Evolutionary conservation across 192 early-diverging fungal species (phyloP).

Genomic region (Entomortierella parvispora): DNA sequence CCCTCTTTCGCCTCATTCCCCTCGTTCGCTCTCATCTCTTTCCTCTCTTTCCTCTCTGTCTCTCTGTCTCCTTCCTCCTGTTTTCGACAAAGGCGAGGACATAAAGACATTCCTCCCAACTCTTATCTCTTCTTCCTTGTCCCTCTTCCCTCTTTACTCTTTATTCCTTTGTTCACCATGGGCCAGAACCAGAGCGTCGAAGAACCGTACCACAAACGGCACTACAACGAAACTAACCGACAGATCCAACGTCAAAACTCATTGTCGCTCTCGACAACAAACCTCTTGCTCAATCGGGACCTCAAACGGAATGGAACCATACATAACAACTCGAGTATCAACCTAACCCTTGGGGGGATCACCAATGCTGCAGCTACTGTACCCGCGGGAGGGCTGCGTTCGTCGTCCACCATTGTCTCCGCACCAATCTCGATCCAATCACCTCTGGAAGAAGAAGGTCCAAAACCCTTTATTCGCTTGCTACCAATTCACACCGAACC

Average conservation of each 20-base stretch:
- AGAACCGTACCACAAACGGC: slow-evolving; percentile 39
- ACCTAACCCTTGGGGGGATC: neutral
- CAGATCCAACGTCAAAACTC: slow-evolving; percentile 48
- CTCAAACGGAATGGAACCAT: slow-evolving; percentile 1
- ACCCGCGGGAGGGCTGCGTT: neutral
- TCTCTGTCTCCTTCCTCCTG: neutral
- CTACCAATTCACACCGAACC: slow-evolving; percentile 30
- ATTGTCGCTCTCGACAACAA: slow-evolving; percentile 28
- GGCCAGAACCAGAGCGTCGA: slow-evolving; percentile 36
- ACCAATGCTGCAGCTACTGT: neutral
- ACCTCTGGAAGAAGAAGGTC: neutral
- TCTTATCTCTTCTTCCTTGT: neutral
- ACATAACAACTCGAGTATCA: slow-evolving; percentile 5
- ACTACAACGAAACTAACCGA: slow-evolving; percentile 33
- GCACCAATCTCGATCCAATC: neutral
- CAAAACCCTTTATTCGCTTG: slow-evolving; percentile 21
- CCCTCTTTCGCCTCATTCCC: slow-evolving; percentile 1
- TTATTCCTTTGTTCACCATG: slow-evolving; percentile 2
- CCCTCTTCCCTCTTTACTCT: neutral
- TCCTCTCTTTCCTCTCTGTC: neutral
- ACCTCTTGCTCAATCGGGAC: slow-evolving; percentile 6
- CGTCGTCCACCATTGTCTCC: neutral
- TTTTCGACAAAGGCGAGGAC: neutral
- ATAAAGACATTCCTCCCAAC: too few relatives aligned
- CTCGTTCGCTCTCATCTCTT: neutral